Conservation (phyloP, 75 land plant genomes). For the Sequoiadendron giganteum region DNA sequence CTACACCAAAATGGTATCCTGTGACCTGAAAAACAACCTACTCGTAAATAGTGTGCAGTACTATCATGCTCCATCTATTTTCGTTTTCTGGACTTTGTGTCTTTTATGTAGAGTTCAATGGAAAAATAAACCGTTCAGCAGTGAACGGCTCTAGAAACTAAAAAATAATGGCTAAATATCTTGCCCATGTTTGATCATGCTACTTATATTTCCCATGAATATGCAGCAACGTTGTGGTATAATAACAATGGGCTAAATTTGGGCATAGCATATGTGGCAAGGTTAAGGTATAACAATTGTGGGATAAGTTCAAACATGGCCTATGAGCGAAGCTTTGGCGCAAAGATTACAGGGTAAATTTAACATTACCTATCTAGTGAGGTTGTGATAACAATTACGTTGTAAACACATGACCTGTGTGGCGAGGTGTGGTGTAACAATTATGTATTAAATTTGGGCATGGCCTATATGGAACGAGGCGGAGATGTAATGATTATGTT, state of each 20-base stretch:
- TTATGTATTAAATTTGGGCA: not conserved
- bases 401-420: too few relatives aligned
- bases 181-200: not conserved
- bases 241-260: not conserved
- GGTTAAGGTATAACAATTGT: not conserved
- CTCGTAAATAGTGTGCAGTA: too few relatives aligned
- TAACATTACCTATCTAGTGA: too few relatives aligned
- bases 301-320: too few relatives aligned
- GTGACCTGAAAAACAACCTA: too few relatives aligned
- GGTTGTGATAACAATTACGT: too few relatives aligned
- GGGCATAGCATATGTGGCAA: not conserved
- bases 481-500: not conserved
- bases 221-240: not conserved
- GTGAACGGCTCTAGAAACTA: not conserved
- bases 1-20: too few relatives aligned
- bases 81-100: too few relatives aligned
- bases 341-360: too few relatives aligned
- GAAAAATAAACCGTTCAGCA: not conserved
- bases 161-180: not conserved
- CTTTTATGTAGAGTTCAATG: not conserved
- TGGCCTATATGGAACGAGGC: not conserved
- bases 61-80: too few relatives aligned
- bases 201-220: not conserved
- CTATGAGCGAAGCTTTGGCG: too few relatives aligned
- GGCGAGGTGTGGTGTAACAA: not conserved